Conservation (phyloP, 441 rosid species). For the Macaranga tanarius region DNA sequence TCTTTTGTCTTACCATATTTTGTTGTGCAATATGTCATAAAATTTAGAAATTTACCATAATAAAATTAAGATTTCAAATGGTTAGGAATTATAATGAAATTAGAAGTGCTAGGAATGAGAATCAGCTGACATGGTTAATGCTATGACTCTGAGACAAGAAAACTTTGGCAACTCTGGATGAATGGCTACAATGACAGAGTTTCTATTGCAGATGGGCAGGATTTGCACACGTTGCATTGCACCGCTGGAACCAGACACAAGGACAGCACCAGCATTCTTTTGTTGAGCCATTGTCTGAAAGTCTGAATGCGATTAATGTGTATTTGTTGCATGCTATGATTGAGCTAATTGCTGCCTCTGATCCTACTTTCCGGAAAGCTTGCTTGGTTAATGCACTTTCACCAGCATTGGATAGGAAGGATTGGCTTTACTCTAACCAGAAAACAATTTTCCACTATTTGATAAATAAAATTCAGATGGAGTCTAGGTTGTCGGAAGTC, state of each 20-base stretch:
- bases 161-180: too few species aligned
- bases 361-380: conserved; percentile 49
- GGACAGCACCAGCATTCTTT: conserved; percentile 15
- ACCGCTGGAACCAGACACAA: conserved; percentile 37
- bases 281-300: conserved; percentile 30
- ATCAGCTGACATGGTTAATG: too few species aligned
- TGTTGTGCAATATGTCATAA: too few species aligned
- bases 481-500: conserved; percentile 36
- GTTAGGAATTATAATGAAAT: too few species aligned
- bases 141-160: too few species aligned
- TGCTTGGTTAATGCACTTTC: conserved; percentile 46
- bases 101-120: too few species aligned
- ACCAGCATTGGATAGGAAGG: conserved; percentile 19
- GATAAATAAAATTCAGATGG: conserved; percentile 33
- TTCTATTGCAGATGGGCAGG: conserved; percentile 60
- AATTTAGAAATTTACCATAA: too few species aligned
- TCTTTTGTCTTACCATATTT: too few species aligned
- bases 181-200: background rate
- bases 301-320: conserved; percentile 27
- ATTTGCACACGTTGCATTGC: conserved; percentile 48
- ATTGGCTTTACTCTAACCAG: conserved; percentile 42
- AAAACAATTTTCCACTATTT: conserved; percentile 33
- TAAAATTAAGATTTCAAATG: too few species aligned
- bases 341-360: conserved; percentile 39
- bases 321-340: conserved; percentile 46